Conservation (phyloP, 768 basidiomycete genomes). For the Lentinula sp. region DNA sequence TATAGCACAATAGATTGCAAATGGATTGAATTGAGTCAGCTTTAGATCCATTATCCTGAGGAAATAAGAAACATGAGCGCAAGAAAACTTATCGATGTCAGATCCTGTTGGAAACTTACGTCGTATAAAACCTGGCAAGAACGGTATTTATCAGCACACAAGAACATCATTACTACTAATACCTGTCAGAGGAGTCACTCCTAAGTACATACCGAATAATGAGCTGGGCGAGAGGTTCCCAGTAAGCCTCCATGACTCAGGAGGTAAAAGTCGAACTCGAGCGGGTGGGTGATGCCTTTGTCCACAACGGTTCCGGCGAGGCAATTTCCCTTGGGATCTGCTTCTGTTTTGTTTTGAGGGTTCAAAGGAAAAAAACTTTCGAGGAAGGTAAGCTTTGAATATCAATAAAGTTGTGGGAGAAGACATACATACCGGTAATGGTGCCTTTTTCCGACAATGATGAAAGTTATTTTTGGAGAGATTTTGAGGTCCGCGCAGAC, state of each 20-base stretch:
- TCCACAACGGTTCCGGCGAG: conserved; percentile 78
- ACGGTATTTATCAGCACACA: no score
- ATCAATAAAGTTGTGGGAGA: conserved; percentile 19
- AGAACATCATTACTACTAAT: no score
- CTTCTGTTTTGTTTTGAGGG: conserved; percentile 33
- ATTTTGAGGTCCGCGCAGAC: conserved; percentile 40
- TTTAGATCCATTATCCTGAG: conserved; percentile 50
- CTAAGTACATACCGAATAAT: conserved; percentile 29
- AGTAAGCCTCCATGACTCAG: conserved; percentile 73
- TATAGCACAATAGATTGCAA: conserved; percentile 71
- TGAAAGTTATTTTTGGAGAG: conserved; percentile 42
- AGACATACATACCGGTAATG: conserved; percentile 26
- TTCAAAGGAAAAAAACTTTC: neutral
- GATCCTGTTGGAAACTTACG: conserved; percentile 21
- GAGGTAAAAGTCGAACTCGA: conserved; percentile 74
- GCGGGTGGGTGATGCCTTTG: conserved; percentile 59
- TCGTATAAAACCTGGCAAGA: conserved; percentile 24
- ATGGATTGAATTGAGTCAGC: conserved; percentile 66
- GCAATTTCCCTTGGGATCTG: conserved; percentile 67
- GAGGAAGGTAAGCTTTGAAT: no score
- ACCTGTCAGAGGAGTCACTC: no score
- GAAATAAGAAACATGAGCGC: neutral
- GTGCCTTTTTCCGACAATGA: conserved; percentile 50
- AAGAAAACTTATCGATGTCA: neutral
- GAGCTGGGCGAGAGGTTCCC: conserved; percentile 57